Evolutionary conservation across 2,329 filamentous ascomycete species (phyloP).

Genomic region (Penicillium freii): DNA sequence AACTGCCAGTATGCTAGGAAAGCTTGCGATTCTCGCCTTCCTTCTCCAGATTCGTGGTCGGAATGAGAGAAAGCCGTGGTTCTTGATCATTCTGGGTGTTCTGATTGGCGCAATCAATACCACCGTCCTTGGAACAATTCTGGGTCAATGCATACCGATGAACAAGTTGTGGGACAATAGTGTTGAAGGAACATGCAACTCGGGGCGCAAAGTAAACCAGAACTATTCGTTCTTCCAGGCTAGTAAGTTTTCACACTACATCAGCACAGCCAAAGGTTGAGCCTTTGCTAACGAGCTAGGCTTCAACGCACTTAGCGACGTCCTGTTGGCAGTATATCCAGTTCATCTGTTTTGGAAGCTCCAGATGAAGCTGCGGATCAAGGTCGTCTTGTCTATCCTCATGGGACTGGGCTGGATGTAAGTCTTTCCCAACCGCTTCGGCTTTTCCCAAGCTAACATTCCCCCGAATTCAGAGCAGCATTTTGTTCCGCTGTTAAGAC

Average conservation of each 20-base stretch:
- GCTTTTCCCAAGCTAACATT: background rate
- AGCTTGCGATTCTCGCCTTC: constrained; percentile 26
- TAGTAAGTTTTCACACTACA: constrained; percentile 5
- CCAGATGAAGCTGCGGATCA: constrained; percentile 20
- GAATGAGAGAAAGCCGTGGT: constrained; percentile 17
- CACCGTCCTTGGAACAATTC: constrained; percentile 16
- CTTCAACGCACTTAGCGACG: constrained; percentile 21
- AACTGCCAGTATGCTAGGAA: constrained; percentile 22
- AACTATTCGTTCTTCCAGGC: constrained; percentile 23
- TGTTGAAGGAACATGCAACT: constrained; percentile 19
- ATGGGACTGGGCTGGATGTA: constrained; percentile 31
- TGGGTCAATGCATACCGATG: constrained; percentile 23
- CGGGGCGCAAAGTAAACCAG: constrained; percentile 12
- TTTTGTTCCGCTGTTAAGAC: constrained; percentile 20
- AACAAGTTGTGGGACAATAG: constrained; percentile 21
- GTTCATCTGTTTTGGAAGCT: constrained; percentile 25
- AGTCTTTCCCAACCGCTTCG: constrained; percentile 16
- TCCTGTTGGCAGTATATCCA: constrained; percentile 22
- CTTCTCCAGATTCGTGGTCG: constrained; percentile 24
- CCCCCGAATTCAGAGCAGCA: constrained; percentile 10
- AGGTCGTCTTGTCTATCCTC: constrained; percentile 19
- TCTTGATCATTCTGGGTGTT: constrained; percentile 20
- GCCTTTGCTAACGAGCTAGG: background rate
- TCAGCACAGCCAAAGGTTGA: background rate
- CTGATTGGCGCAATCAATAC: constrained; percentile 21